Base-by-base conservation (phyloP, 1,284 basidiomycete species). In the Ustilago trichophora region DNA sequence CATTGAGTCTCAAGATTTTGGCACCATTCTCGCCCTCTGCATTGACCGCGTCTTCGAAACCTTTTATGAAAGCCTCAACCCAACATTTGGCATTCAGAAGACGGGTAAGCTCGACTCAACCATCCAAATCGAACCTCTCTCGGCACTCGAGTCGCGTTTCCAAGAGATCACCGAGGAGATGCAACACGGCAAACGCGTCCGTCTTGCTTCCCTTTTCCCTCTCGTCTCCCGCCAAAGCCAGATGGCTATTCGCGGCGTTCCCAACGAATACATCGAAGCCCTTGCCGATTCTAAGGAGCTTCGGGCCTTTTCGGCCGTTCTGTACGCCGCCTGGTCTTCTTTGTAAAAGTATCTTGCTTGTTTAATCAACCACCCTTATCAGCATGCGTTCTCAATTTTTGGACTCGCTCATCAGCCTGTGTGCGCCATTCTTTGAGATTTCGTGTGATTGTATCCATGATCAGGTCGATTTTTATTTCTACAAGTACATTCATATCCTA, bases 231-330 rank as follows among this genome's bases (percentile, higher is more conserved):
- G 87, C 55, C 91, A 91, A 88, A 89, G 88, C 75, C 87, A 88
- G 65, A 68, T 88, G 38, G 89, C 89, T 29, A 80, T 92, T 47
- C 86, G 88, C 52, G 87, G 87, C 9, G 80, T 90, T 38, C 91
- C 91, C 19, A 93, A 92, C 82, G 90, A 91, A 80, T 84, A 92
- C 72, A 86, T 92, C 22, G 91, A 93, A 34, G 32, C 27, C 5
- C 52, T 71, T 6, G 58, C 63, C 2, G 68, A 83, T 3, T 71
- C 84, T 26, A 82, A 83, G 44, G 86, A 86, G 67, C 80, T 87
- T 18, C 77, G 81, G 15, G 86, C 84, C 27, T 82, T 85, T 56
- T 84, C 84, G 4, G 86, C 85, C 1, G 83, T 87, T 25, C 74
- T 86, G 44, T 85, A 85, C 43, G 82, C 85, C 7, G 82, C 84